Base-by-base conservation (phyloP, 768 basidiomycete genomes). In the Suillus fuscotomentosus region DNA sequence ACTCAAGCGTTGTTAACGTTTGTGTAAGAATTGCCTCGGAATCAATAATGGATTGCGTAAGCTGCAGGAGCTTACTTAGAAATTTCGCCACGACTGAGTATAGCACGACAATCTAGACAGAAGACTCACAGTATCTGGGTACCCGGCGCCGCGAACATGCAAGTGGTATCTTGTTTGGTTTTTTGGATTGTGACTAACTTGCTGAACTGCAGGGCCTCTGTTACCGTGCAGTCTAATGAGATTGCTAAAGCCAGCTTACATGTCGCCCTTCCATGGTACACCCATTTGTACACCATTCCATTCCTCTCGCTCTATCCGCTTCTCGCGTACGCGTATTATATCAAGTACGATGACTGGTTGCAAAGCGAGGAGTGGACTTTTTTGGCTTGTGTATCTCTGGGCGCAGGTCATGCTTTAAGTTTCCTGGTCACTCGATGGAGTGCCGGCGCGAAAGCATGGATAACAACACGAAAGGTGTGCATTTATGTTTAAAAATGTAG, bases 301-400 rank as follows among this genome's bases (percentile, higher is more conserved):
- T 93, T 92, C 70, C 81, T 94, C n/a, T 85, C 83, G 1, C 79
- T 94, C 57, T 95, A 94, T 67, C 93, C 93, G 0, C 74, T 95
- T 38, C 84, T 93, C 38, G 92, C 91, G 31, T 97, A 97, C 75
- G 90, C 95, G 24, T 99, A 98, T 81, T 93, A 90, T 70, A 76
- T 95, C 77, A 89, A 85, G 76, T 97, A 98, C 76, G 93, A 97
- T 70, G 80, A 88, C 66, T 97, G 93, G 91, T 80, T 98, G 62
- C 84, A 89, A 71, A 93, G 92, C 63, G 95, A 97, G 78, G 97
- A 99, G 75, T 99, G 96, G 96, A 97, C 97, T 0, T 99, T 99
- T 74, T 85, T 99, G 24, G 92, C 91, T 43, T 95, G 91, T 68
- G 90, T 96, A 15, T 78, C 87, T 3, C 84, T 99, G 9, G 92